Conservation (phyloP, 1,284 basidiomycete genomes). For the Irpex lacteus region DNA sequence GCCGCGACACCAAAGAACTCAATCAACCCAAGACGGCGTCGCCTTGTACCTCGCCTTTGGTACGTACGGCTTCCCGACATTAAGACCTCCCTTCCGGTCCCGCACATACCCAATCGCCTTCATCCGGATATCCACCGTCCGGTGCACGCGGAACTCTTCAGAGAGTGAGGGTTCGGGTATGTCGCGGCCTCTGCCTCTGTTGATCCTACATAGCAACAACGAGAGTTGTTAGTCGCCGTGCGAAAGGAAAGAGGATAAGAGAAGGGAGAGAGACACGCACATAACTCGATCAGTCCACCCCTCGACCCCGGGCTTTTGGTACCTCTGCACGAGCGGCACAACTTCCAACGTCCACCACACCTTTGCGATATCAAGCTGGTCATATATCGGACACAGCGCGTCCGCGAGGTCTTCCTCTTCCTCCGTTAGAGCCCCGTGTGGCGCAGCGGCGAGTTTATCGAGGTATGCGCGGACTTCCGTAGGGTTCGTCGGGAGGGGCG, state of each 20-base stretch:
- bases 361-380: constrained; percentile 38
- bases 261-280: not conserved
- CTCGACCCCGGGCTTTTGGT: constrained; percentile 29
- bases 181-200: constrained; percentile 39
- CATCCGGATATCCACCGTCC: constrained; percentile 44
- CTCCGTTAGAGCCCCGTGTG: constrained; percentile 34
- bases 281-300: constrained; percentile 11
- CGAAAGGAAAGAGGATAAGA: not conserved
- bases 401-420: constrained; percentile 50
- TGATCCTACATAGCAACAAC: constrained; percentile 32
- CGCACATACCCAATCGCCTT: constrained; percentile 23
- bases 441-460: not conserved
- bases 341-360: constrained; percentile 51
- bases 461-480: constrained; percentile 18
- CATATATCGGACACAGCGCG: constrained; percentile 37
- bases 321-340: constrained; percentile 26
- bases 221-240: not conserved
- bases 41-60: not conserved
- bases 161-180: constrained; percentile 29
- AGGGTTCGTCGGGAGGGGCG: constrained; percentile 8
- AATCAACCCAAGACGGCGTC: not conserved
- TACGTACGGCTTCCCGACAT: not conserved
- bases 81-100: not conserved
- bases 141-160: constrained; percentile 37
- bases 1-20: not conserved